A percentile compares a stretch with the other conserved stretches of the same genome.
Conservation (phyloP, 805 yeast species). For the Pichia californica region DNA sequence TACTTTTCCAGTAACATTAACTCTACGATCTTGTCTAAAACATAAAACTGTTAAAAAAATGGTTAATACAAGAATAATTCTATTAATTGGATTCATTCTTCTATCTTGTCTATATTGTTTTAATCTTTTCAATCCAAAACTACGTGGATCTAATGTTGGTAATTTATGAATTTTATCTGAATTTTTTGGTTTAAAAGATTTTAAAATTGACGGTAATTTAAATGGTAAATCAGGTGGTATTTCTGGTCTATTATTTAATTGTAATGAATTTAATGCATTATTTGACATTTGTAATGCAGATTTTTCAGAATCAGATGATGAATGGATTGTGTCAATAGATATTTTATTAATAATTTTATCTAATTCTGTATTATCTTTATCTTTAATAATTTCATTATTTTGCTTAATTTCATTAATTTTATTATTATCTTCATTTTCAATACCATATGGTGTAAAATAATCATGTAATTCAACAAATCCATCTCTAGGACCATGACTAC, state of each 20-base stretch:
- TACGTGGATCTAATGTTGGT: slow-evolving; percentile 31
- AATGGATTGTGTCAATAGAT: slow-evolving; percentile 3
- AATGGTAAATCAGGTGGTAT: slow-evolving; percentile 59
- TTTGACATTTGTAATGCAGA: slow-evolving; percentile 12
- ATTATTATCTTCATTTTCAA: not conserved
- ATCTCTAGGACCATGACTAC: slow-evolving; percentile 66
- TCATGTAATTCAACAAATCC: slow-evolving; percentile 42
- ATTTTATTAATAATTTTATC: slow-evolving; percentile 13
- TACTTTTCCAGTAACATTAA: slow-evolving; percentile 24
- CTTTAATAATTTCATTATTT: not conserved
- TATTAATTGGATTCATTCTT: slow-evolving; percentile 53
- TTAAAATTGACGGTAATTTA: slow-evolving; percentile 32
- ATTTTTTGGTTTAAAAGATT: slow-evolving; percentile 23
- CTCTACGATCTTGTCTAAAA: slow-evolving; percentile 44
- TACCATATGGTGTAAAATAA: slow-evolving; percentile 17
- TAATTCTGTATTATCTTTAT: not conserved
- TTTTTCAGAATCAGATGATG: slow-evolving; percentile 6
- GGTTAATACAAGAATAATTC: slow-evolving; percentile 44
- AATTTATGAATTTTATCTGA: slow-evolving; percentile 30
- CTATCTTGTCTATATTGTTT: slow-evolving; percentile 40
- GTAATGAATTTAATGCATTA: slow-evolving; percentile 9
- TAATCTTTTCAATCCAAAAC: slow-evolving; percentile 36
- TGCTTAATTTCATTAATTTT: not conserved
- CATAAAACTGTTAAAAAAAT: slow-evolving; percentile 44
- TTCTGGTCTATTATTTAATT: slow-evolving; percentile 11